Evolutionary conservation across 2,329 filamentous ascomycete species (phyloP), one percentile per base, ranked within the genome.

Genomic region (Diatrype stigma): DNA sequence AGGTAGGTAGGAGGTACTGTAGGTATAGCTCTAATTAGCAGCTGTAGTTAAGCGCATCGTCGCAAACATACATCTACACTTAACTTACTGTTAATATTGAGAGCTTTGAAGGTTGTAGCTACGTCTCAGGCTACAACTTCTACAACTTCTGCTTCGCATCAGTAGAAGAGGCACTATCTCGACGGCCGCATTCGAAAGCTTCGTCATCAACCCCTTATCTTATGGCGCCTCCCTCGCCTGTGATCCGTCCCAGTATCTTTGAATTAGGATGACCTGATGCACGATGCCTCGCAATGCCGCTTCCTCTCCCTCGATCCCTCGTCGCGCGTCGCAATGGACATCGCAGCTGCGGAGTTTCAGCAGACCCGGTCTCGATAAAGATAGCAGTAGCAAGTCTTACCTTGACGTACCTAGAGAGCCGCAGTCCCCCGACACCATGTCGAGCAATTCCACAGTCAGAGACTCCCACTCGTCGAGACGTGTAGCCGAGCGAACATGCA

Each of bases 291-390:
- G 62, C 50, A 64, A 65, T 58, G 50, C 59, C 47, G 52, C 55
- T 52, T 56, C 59, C 28, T 64, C 69, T 35, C 67, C 72, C 51
- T 68, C 72, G 56, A 70, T 70, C 58, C 66, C 74, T 53, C 76
- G 75, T 56, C 77, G 70, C 63, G 68, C 73, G 51, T 53, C 64
- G 47, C 76, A 73, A 55, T 79, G 77, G 77, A 71, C 73, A 19
- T 67, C 75, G 46, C 79, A 80, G 59, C 70, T 81, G 46, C 76
- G 78, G 42, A 78, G 82, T 55, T 68, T 76, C 61, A 79, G 76
- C 66, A 72, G 65, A 46, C 68, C 71, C 28, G 76, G 72, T 63
- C 61, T 72, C 57, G 78, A 82, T 53, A 70, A 71, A 55, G 60
- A 67, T 50, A 65, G 64, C 42, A 53, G 64, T 40, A 53, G 65